Evolutionary conservation across 768 basidiomycete genomes (phyloP), one percentile per base, ranked within the genome.

Genomic region (Calocera viscosa): DNA sequence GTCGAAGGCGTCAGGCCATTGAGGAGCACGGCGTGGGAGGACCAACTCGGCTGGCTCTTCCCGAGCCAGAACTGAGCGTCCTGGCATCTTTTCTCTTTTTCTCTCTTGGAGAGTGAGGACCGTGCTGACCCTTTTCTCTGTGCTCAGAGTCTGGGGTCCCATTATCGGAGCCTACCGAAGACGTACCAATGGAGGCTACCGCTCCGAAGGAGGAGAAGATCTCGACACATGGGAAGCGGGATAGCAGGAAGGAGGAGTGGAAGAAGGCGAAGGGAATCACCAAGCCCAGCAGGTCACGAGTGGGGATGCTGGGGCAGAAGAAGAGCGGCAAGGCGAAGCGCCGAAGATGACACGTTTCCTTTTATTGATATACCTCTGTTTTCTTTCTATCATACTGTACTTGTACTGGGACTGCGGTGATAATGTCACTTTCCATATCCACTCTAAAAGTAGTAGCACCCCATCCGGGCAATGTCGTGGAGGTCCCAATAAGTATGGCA

Each of bases 171-270:
- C 10, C 53, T 14, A 69, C 78, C 40, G 85, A 83, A 68, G 75
- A 77, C 2, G 87, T 86, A 85, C 77, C 79, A 65, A 72, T 86
- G 43, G 87, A 90, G 64, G 71, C 68, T 49, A 67, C 72, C 28
- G 67, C 72, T n/a, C 66, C 72, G 38, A 53, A 73, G 74, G 67
- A 73, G 67, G 71, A 72, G 68, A 77, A 77, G 24, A 80, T 93
- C 69, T 93, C 91, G 10, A 94, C 92, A 1, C 90, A 93, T 71
- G 92, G 91, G 14, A 82, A 86, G 1, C 84, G 91, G 34, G 79
- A 81, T 64, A 88, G 89, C 63, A 80, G 92, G 68, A 81, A 89
- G 69, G 91, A 92, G 74, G 80, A 85, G 70, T 94, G 92, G 92
- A 79, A 91, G 73, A 77, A 77, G 66, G 87, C 91, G 26, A 94